A percentile compares a stretch with the other conserved stretches of the same genome.
Evolutionary conservation across 805 yeast species (phyloP).

Genomic region (Wickerhamiella sorbophila): DNA sequence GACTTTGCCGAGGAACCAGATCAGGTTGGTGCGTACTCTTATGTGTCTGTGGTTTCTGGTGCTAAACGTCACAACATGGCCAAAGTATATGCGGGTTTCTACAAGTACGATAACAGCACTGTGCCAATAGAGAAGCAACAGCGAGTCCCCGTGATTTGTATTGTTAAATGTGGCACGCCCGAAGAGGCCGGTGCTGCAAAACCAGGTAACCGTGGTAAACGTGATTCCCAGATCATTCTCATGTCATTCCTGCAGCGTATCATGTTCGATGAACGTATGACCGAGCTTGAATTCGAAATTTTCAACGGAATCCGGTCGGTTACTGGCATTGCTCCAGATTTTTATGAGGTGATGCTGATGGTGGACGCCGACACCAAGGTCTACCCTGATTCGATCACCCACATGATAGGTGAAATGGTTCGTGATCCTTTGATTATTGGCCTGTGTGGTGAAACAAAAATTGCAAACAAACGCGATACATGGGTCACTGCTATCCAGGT

Average conservation of each 20-base stretch:
- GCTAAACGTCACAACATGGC: conserved; percentile 95
- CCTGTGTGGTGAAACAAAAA: conserved; percentile 87
- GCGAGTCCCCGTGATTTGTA: conserved; percentile 60
- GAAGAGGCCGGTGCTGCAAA: conserved; percentile 48
- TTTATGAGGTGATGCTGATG: conserved; percentile 73
- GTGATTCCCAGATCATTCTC: conserved; percentile 82
- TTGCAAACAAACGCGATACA: conserved; percentile 62
- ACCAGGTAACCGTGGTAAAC: conserved; percentile 92
- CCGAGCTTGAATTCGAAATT: conserved; percentile 71
- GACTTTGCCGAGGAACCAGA: conserved; percentile 58
- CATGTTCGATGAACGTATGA: conserved; percentile 89
- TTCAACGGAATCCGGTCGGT: conserved; percentile 62
- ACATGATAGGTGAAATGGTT: conserved; percentile 82
- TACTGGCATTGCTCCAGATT: conserved; percentile 73
- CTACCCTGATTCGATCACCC: conserved; percentile 74
- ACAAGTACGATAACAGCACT: conserved; percentile 64
- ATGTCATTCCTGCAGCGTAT: conserved; percentile 83
- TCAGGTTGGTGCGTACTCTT: conserved; percentile 67
- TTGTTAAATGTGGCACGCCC: conserved; percentile 84
- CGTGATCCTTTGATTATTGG: conserved; percentile 83
- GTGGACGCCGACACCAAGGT: conserved; percentile 91
- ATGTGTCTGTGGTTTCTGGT: conserved; percentile 93
- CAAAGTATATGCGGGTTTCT: conserved; percentile 87
- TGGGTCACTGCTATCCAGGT: conserved; percentile 94
- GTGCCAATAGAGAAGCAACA: conserved; percentile 70